Conservation (phyloP, 2,329 filamentous ascomycete species). For the Aspergillus carbonarius region DNA sequence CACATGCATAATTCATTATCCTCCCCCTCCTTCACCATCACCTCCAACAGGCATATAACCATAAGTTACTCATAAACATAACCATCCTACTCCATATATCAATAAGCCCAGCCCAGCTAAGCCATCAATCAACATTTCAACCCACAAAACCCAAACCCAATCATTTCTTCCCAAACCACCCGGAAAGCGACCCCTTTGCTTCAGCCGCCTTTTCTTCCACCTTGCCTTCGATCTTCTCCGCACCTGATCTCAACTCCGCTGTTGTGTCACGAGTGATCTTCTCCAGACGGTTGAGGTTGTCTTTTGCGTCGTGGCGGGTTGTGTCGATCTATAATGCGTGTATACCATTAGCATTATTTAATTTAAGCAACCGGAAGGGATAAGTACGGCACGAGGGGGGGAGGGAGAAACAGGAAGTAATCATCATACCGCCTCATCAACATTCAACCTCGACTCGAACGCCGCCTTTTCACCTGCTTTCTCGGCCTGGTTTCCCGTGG, state of each 20-base stretch:
- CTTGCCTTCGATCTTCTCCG: conserved; percentile 79
- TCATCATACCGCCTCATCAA: conserved; percentile 68
- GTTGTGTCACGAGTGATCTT: conserved; percentile 58
- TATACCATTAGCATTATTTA: background rate
- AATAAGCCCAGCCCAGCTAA: background rate
- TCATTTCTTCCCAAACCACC: conserved; percentile 69
- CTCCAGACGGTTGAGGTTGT: conserved; percentile 55
- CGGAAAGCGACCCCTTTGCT: conserved; percentile 78
- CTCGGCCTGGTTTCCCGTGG: conserved; percentile 62
- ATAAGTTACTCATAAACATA: background rate
- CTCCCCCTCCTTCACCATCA: background rate
- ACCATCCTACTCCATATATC: background rate
- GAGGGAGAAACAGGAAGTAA: conserved; percentile 20
- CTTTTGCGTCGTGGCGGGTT: conserved; percentile 54
- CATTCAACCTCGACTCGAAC: conserved; percentile 61
- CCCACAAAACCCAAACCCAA: background rate
- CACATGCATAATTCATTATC: background rate
- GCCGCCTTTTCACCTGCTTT: conserved; percentile 64
- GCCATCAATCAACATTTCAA: background rate
- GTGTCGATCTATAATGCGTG: conserved; percentile 53
- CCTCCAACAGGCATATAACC: background rate
- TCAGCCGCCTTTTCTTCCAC: conserved; percentile 76
- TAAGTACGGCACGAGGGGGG: background rate
- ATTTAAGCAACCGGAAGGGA: too few species aligned
- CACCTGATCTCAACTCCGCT: conserved; percentile 45